Evolutionary conservation across 2,329 filamentous ascomycete genomes (phyloP).

Genomic region (Colletotrichum musicola): DNA sequence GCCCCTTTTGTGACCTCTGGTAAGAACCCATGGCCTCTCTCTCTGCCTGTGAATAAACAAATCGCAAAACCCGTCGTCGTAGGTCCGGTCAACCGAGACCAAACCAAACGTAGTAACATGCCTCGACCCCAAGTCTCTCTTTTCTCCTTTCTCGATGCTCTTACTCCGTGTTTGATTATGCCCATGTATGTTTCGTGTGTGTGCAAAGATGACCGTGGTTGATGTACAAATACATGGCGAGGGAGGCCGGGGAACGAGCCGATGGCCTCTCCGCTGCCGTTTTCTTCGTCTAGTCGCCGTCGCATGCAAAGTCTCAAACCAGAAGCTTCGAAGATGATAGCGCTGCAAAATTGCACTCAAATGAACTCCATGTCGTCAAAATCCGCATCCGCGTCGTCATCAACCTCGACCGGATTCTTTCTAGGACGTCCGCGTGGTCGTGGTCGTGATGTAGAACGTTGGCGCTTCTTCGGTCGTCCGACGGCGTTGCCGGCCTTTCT

Average conservation of each 20-base stretch:
- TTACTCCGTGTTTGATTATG: conserved; percentile 16
- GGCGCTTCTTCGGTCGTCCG: conserved; percentile 70
- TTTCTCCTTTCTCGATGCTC: conserved; percentile 25
- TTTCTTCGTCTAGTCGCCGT: conserved; percentile 7
- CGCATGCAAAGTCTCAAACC: neutral
- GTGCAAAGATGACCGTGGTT: conserved; percentile 13
- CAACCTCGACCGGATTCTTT: conserved; percentile 56
- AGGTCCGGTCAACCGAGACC: neutral
- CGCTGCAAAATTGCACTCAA: conserved; percentile 4
- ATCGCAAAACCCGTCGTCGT: neutral
- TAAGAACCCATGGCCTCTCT: neutral
- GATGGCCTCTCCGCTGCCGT: conserved; percentile 2
- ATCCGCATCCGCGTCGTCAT: conserved; percentile 52
- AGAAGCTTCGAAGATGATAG: neutral
- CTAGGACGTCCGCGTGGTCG: conserved; percentile 64
- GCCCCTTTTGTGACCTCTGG: conserved; percentile 17
- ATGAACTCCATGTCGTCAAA: conserved; percentile 47
- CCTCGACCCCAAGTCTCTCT: neutral
- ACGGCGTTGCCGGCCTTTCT: conserved; percentile 64
- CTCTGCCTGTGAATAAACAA: neutral
- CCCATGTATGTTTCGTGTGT: conserved; percentile 22
- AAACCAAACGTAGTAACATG: conserved; percentile 9
- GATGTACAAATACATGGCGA: conserved; percentile 30
- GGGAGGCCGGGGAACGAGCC: neutral
- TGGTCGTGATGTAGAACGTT: conserved; percentile 65